Conservation (phyloP, 2,329 filamentous ascomycete species). For the Ceratocystis colombiana region DNA sequence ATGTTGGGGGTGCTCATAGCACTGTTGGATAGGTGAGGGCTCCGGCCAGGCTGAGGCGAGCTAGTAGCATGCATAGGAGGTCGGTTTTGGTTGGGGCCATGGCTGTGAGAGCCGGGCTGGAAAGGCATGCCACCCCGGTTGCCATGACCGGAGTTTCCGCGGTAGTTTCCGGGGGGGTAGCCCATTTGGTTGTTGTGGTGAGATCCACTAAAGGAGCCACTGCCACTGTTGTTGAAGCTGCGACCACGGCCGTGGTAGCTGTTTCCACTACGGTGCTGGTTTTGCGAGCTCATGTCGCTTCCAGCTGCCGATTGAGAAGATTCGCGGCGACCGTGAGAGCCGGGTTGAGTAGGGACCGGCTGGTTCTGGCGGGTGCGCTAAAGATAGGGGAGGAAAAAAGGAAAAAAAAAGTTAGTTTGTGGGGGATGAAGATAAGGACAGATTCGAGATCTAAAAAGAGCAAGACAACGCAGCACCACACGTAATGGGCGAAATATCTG, state of each 20-base stretch:
- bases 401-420: slow-evolving; percentile 22
- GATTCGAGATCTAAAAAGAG: no score
- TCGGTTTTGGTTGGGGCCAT: slow-evolving; percentile 30
- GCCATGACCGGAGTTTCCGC: slow-evolving; percentile 36
- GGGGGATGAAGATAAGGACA: no score
- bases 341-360: slow-evolving; percentile 53
- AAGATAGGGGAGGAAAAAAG: slow-evolving; percentile 12
- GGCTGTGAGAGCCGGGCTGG: slow-evolving; percentile 39
- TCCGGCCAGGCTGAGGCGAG: slow-evolving; percentile 56
- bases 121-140: slow-evolving; percentile 44
- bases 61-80: slow-evolving; percentile 44
- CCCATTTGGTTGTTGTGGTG: slow-evolving; percentile 38
- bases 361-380: slow-evolving; percentile 55
- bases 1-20: slow-evolving; percentile 62
- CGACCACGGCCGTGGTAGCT: slow-evolving; percentile 41
- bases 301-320: slow-evolving; percentile 63
- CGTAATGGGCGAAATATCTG: background rate
- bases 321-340: slow-evolving; percentile 67
- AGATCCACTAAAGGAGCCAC: slow-evolving; percentile 41
- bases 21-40: slow-evolving; percentile 55
- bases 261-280: slow-evolving; percentile 47
- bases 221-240: slow-evolving; percentile 34
- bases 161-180: slow-evolving; percentile 33
- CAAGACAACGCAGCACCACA: no score
- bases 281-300: slow-evolving; percentile 29